Base-by-base conservation (phyloP, 2,329 filamentous ascomycete species). In the Calonectria multiphialidica region DNA sequence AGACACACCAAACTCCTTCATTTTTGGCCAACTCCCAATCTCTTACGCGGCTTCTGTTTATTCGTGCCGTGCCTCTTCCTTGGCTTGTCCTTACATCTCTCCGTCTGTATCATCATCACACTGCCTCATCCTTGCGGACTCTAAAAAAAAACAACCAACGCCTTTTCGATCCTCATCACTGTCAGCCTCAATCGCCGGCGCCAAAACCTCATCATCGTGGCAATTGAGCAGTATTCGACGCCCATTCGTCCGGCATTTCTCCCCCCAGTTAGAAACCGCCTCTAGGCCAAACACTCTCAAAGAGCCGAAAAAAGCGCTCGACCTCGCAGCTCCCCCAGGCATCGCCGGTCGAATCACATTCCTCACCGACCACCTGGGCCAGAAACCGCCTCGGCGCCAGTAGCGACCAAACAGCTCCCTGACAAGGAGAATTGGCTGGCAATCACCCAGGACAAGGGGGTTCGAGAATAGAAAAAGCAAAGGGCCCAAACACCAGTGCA, bases 341-440 rank as follows among this genome's bases (percentile, higher is more conserved):
- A 30, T 74, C 47, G 25, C 63, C 70, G 59, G 74, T 76, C 77
- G 78, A 79, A 79, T 79, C 78, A 79, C 74, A 79, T 78, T 77
- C 72, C 78, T 79, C 77, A 72, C 78, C 77, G 72, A 73, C 76
- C 75, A 76, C 77, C 70, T 79, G 78, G 78, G 75, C 75, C 77
- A 77, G 73, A 76, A 78, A 76, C 70, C 73, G 76, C 76, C 76
- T 72, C 74, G 72, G 77, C 77, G 77, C 75, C 75, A 79, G 72
- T 67, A 76, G 74, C 75, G 75, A 74, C 72, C 77, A 79, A 76
- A 79, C 74, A 79, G 72, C 74, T 71, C 73, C 66, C 66, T 71
- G 64, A 73, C 69, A 74, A 73, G 74, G 69, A 68, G 57, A 72
- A 57, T 47, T 35, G 61, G 30, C 67, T 53, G 72, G 75, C 73